Base-by-base conservation (phyloP, 2,329 filamentous ascomycete species). In the Cladophialophora immunda region DNA sequence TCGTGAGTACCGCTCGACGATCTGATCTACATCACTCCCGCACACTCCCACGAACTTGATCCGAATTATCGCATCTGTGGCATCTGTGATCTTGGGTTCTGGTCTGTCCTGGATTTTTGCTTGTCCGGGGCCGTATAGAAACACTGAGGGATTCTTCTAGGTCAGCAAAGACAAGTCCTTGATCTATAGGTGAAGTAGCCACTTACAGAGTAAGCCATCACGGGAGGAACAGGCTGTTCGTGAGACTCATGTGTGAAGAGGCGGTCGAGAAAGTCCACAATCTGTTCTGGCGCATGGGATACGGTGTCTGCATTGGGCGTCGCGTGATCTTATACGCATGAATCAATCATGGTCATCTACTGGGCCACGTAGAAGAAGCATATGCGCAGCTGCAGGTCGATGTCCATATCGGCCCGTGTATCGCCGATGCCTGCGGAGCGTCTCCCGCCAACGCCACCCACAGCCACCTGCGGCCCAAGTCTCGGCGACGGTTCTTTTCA, bases 11-110 rank as follows among this genome's bases (percentile, higher is more conserved):
- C 22, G 27, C 7, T 45, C 47, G 47, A 55, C 8, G 15, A 59
- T 9, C 2, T 25, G 45, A 77, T 77, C 36, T 47, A 66, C 68
- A 71, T 80, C 78, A 62, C 78, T 79, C 25, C 79, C 81, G 67
- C 80, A 82, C n/a, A 83, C 79, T 3, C 81, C 81, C 0, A 80
- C 75, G 41, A 78, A 82, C 3, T 78, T 76, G 45, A 84, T 80
- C n/a, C 78, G 77, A 8, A 83, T 73, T 29, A 83, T 75, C 78
- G 66, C 69, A 68, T 82, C 80, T 62, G 79, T 73, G 0, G 76
- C 74, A 13, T 79, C 72, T 7, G 73, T 64, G 4, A 81, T 72
- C 3, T 70, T 66, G 2, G 81, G 81, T 1, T 80, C 70, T 0
- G 78, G 76, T 7, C 68, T 74, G 59, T 82, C 77, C 70, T 81